These are phyloP conservation scores for Nemania sp. DNA, from an alignment of 2,329 filamentous ascomycete genomes.

Conservation along the genomic window DNA sequence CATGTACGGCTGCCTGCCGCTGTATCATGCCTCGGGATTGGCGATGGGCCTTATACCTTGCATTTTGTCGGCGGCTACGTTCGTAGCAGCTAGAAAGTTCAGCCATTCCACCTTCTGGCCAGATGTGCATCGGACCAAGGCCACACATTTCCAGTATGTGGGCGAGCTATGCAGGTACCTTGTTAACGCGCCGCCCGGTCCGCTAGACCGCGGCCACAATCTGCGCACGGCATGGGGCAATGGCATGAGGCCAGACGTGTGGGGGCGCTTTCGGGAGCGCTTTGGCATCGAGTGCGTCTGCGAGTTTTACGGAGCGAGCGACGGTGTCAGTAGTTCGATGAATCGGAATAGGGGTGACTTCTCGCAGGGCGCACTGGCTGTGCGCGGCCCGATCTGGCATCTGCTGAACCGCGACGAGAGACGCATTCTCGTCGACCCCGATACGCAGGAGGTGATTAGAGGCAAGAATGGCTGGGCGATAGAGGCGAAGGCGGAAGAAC, in stretches of 20 bases:
- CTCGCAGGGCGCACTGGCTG: constrained; percentile 71
- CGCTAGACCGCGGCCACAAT: constrained; percentile 68
- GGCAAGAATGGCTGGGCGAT: constrained; percentile 76
- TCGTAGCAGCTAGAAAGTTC: constrained; percentile 75
- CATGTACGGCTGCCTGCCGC: constrained; percentile 80
- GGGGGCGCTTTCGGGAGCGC: constrained; percentile 71
- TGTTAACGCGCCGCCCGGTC: constrained; percentile 71
- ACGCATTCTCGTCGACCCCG: constrained; percentile 76
- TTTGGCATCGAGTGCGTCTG: constrained; percentile 71
- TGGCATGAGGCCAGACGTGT: constrained; percentile 75
- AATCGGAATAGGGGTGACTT: constrained; percentile 72
- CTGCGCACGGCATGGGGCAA: constrained; percentile 73
- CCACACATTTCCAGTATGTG: constrained; percentile 80
- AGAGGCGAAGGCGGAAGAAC: constrained; percentile 68
- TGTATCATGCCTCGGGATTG: constrained; percentile 81
- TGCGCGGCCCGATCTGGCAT: constrained; percentile 74
- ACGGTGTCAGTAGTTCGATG: constrained; percentile 71
- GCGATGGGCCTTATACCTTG: constrained; percentile 66
- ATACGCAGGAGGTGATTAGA: constrained; percentile 73
- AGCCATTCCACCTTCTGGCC: constrained; percentile 77
- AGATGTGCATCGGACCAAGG: constrained; percentile 73
- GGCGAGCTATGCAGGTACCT: constrained; percentile 82
- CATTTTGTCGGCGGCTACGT: constrained; percentile 59
- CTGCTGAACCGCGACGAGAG: constrained; percentile 66
- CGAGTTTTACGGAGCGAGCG: constrained; percentile 83